Base-by-base conservation (phyloP, 2,329 filamentous ascomycete genomes). In the Exutisphaerella laricina region DNA sequence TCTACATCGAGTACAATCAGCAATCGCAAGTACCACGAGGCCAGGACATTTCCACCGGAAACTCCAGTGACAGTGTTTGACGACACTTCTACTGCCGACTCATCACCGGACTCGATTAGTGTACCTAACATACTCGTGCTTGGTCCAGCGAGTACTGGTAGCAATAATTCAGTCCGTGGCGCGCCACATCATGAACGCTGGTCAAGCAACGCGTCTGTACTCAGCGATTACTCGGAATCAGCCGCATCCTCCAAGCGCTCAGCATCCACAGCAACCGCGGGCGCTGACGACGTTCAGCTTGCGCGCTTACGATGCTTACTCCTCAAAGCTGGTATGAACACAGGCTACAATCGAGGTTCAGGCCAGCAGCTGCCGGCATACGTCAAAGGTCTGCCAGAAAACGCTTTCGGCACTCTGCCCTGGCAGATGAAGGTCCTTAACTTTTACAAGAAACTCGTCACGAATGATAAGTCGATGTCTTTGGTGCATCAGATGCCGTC, bases 31-130 rank as follows among this genome's bases (percentile, higher is more conserved):
- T 70, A 70, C 39, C 68, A 71, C 52, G 67, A 67, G 22, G 69
- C 68, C 4, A 55, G 51, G 1, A 48, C 57, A 3, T 47, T 70
- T 41, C 75, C 82, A 4, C 89, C 89, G 1, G 90, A 97, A 67
- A 97, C 89, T 0, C 89, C 89, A 0, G 90, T 90, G 1, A 97
- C 89, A 4, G 88, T 96, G 54, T 96, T 96, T 56, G 90, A 96
- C 63, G 89, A 97, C 60, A 88, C 84, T 0, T 82, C 60, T 4
- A 69, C 70, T 9, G 66, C 86, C 3, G 78, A 88, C 31, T 94
- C 88, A 0, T 86, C 90, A 43, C 85, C 85, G 52, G 79, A 82
- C 32, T 83, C 82, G 0, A 53, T 54, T 20, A 82, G 80, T 28
- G 78, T 88, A 41, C 89, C 88, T 4, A 94, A 95, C 58, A 95